A percentile compares a stretch with the other conserved stretches of the same genome.
Evolutionary conservation across 2,329 filamentous ascomycete species (phyloP).

Genomic region (Chaetomium globosum): DNA sequence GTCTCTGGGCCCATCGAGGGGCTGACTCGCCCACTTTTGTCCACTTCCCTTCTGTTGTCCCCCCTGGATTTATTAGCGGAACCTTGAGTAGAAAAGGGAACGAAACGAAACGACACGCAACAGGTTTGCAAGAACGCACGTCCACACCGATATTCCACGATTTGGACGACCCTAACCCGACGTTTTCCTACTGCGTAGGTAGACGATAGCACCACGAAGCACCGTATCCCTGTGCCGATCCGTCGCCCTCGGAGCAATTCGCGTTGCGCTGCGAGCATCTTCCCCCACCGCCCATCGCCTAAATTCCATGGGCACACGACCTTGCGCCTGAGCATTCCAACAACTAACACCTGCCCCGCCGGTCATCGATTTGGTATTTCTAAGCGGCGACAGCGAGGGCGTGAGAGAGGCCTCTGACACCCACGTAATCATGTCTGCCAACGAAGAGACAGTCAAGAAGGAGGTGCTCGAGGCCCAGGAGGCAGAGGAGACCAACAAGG

Average conservation of each 20-base stretch:
- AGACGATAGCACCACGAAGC: background rate
- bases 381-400: constrained; percentile 4
- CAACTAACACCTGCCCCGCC: constrained; percentile 7
- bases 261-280: background rate
- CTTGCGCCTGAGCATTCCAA: constrained; percentile 21
- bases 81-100: constrained; percentile 9
- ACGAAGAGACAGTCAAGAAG: constrained; percentile 25
- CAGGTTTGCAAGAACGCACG: background rate
- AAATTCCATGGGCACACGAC: constrained; percentile 30
- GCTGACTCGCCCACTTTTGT: constrained; percentile 17
- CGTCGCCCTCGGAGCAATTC: background rate
- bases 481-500: background rate
- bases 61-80: constrained; percentile 19
- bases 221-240: constrained; percentile 9
- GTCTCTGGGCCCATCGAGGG: constrained; percentile 17
- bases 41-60: constrained; percentile 23
- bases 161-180: background rate
- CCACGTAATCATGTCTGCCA: constrained; percentile 29
- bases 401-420: constrained; percentile 7
- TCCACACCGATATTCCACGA: background rate
- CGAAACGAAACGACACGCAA: background rate
- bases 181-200: background rate
- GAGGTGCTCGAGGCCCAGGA: constrained; percentile 3
- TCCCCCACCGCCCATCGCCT: constrained; percentile 7
- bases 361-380: background rate